Base-by-base conservation (phyloP, 2,329 filamentous ascomycete species). In the Fusarium anthophilum region DNA sequence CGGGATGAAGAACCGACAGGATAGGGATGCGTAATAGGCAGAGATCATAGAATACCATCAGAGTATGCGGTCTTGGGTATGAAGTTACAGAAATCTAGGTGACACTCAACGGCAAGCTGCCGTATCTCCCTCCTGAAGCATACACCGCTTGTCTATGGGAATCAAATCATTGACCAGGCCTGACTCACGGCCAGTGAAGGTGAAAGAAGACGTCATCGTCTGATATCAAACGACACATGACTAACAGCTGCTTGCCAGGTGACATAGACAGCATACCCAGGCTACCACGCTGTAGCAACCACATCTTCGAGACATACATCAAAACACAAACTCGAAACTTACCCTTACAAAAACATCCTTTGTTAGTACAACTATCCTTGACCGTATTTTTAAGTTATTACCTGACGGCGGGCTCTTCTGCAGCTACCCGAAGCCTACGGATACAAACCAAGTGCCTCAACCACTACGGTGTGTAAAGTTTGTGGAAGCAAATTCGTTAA, bases 361-460 rank as follows among this genome's bases (percentile, higher is more conserved):
- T 71, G 48, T 37, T 26, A n/a, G 54, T 65, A 20, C 8, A 53
- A n/a, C 5, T 20, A 41, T 37, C 8, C 24, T 51, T 66, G 67
- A 68, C 69, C 67, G 67, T 30, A 69, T 32, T 28, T 28, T 51
- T 35, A 10, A 26, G 30, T 41, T 54, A 30, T 28, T 41, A 45
- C 65, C 50, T 55, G 39, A 65, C 69, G 35, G 28, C 37, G 69
- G 41, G 35, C 41, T 35, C 37, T 43, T 50, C 64, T 24, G 51
- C 70, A 57, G 64, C 69, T 72, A 72, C 70, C 70, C 70, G 70
- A 37, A n/a, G 47, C n/a, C 54, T 28, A 53, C 60, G 44, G 63
- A 17, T 41, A 43, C 69, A 69, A 73, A 69, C 70, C 57, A 30
- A 56, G 41, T 20, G 11, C 32, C n/a, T 18, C n/a, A 43, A 51